Evolutionary conservation across 192 early-diverging fungal genomes (phyloP).

Genomic region (Linnemannia schmuckeri): DNA sequence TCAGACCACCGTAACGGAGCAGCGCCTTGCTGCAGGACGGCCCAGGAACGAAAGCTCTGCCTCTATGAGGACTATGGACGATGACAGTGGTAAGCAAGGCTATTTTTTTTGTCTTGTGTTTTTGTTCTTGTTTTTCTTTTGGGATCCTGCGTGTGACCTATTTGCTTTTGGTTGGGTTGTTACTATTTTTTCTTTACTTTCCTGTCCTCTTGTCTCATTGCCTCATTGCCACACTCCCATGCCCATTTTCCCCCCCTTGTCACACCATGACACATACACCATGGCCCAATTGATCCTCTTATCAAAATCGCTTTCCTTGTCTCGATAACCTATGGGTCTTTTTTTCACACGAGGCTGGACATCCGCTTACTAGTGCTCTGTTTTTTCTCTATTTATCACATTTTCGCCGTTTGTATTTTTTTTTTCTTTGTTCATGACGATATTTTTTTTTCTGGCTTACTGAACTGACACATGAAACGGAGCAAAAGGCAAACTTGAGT

Average conservation of each 20-base stretch:
- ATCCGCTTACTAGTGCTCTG: conserved; percentile 2
- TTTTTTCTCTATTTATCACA: background rate
- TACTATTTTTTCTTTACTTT: background rate
- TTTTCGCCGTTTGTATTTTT: conserved; percentile 20
- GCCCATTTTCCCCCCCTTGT: background rate
- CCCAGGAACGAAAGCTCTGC: conserved; percentile 44
- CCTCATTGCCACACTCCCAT: background rate
- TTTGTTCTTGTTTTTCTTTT: conserved; percentile 8
- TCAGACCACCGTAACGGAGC: conserved; percentile 36
- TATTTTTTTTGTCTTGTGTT: background rate
- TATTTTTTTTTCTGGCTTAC: background rate
- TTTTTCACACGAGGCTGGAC: background rate
- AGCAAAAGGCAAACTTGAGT: too few relatives aligned
- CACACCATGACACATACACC: conserved; percentile 4
- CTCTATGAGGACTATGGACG: conserved; percentile 39
- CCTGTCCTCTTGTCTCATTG: background rate
- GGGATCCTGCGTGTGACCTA: background rate
- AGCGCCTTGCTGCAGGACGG: conserved; percentile 27
- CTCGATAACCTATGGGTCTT: background rate
- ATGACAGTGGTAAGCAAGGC: conserved; percentile 31
- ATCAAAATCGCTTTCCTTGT: background rate
- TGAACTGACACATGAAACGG: conserved; percentile 1
- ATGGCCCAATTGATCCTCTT: background rate
- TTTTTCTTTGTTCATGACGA: conserved; percentile 6
- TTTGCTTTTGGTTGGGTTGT: background rate